phyloP scores from a whole-genome alignment of 2,329 filamentous ascomycete genomes.

The Curvularia eragrostidis region DNA sequence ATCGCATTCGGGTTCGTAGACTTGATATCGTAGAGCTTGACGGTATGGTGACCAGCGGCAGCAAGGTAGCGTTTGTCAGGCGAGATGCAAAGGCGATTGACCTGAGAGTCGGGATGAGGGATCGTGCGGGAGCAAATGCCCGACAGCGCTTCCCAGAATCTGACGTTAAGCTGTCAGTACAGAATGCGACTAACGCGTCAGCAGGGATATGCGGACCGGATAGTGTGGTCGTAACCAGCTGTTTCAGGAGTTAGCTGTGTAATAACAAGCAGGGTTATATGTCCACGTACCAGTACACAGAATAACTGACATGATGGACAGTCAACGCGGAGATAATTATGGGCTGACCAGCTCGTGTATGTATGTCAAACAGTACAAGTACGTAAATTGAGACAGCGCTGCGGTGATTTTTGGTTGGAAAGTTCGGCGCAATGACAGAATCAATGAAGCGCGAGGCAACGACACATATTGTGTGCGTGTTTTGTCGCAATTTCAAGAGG shows the following conservation, averaged over 20 bases:
- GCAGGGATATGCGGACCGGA: conserved; percentile 61
- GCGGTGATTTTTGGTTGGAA: background rate
- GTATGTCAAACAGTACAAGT: background rate
- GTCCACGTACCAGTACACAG: conserved; percentile 66
- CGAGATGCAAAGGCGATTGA: conserved; percentile 97
- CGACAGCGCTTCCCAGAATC: conserved; percentile 98
- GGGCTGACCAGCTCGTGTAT: background rate
- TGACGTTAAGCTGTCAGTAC: conserved; percentile 49
- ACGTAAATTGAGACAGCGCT: background rate
- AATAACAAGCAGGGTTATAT: conserved; percentile 23
- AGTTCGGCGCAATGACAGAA: background rate
- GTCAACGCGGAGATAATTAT: background rate
- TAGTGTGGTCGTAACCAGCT: conserved; percentile 79
- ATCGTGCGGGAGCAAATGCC: conserved; percentile 98
- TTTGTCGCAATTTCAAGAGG: conserved; percentile 11
- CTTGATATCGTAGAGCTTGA: conserved; percentile 99
- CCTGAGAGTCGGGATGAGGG: conserved; percentile 96
- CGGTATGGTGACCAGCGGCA: conserved; percentile 78
- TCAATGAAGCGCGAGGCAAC: conserved; percentile 6
- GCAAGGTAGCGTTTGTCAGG: conserved; percentile 97
- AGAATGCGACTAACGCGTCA: background rate
- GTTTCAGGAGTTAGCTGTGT: conserved; percentile 32
- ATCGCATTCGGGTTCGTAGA: conserved; percentile 95
- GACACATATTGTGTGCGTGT: conserved; percentile 13
- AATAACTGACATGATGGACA: conserved; percentile 66